Base-by-base conservation (phyloP, 225 moss, liverwort and hornwort genomes). In the Sphagnum contortum region DNA sequence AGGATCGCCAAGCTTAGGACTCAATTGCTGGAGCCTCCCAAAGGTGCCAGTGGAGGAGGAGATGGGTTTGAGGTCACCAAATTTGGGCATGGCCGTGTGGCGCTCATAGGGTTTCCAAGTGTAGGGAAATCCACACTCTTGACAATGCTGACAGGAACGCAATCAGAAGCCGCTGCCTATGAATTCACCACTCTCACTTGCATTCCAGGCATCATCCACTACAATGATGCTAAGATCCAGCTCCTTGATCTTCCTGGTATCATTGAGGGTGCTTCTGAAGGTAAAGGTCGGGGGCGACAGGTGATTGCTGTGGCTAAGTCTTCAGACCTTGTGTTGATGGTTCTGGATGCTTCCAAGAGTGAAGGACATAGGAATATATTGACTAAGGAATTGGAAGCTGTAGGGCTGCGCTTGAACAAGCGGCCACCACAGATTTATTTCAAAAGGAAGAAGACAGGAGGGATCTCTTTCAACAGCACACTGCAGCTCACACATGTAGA, bases 231-330 rank as follows among this genome's bases (percentile, higher is more conserved):
- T 14, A 98, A 98, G 76, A 98, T 98, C 62, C 98, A 98, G 77
- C 84, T 98, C 66, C 82, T 98, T 55, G 98, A 98, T 93, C 88
- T 98, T 76, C 98, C 98, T 68, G 98, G 98, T 71, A 98, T 98
- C 66, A 98, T 98, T 71, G 98, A 98, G 75, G 98, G 98, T 68
- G 98, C 98, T 61, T 98, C 98, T 59, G 98, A 98, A 78, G 98
- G 98, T 50, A 98, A 93, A 73, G 98, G 98, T 73, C 93, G 98
- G 73, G 98, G 98, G 72, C 91, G 98, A 70, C 94, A 95, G 91
- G 96, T 98, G 72, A 98, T 98, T 80, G 96, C 96, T 68, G 96
- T 98, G 61, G 96, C 96, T 48, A 98, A 98, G 73, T 98, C 96
- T 59, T 98, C 96, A 7, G 96, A 98, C 69, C 84, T 98, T 73